Percentiles rank a stretch among this genome's conserved stretches.
Evolutionary conservation across 2,329 filamentous ascomycete species (phyloP).

Genomic region (Aureobasidium sp.): DNA sequence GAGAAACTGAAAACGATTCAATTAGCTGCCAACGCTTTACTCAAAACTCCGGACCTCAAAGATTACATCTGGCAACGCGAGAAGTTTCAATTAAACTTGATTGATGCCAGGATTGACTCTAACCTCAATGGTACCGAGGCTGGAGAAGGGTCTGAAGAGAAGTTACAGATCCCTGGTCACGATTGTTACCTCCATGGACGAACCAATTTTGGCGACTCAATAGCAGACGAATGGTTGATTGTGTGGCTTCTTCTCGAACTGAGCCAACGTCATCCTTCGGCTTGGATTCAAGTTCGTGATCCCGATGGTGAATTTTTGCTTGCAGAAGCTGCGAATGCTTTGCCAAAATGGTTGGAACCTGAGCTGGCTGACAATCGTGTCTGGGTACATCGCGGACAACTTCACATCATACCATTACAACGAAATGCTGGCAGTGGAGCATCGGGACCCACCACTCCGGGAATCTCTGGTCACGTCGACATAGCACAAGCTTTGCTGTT

Average conservation of each 20-base stretch:
- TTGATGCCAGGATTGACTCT: constrained; percentile 35
- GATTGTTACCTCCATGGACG: constrained; percentile 51
- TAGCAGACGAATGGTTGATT: constrained; percentile 96
- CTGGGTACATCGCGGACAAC: constrained; percentile 73
- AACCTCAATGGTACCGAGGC: constrained; percentile 8
- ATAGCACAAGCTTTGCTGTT: constrained; percentile 56
- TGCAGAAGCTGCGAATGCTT: constrained; percentile 79
- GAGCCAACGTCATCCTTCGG: constrained; percentile 59
- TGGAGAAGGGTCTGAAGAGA: neutral
- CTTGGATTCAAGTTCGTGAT: constrained; percentile 80
- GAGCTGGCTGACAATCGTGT: constrained; percentile 81
- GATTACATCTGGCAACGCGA: constrained; percentile 96
- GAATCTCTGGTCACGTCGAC: constrained; percentile 41
- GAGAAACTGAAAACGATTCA: constrained; percentile 63
- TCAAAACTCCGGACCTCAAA: constrained; percentile 52
- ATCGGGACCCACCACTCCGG: neutral
- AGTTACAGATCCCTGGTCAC: constrained; percentile 2
- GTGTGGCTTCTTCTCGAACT: constrained; percentile 82
- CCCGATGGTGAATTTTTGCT: constrained; percentile 92
- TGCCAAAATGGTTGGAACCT: constrained; percentile 86
- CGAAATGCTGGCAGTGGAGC: neutral
- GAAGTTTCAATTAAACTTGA: constrained; percentile 54
- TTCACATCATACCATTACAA: constrained; percentile 60
- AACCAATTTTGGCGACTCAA: constrained; percentile 85
- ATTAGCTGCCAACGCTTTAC: constrained; percentile 57